Conservation (phyloP, 1,284 basidiomycete species). For the Sanghuangporus baumii region DNA sequence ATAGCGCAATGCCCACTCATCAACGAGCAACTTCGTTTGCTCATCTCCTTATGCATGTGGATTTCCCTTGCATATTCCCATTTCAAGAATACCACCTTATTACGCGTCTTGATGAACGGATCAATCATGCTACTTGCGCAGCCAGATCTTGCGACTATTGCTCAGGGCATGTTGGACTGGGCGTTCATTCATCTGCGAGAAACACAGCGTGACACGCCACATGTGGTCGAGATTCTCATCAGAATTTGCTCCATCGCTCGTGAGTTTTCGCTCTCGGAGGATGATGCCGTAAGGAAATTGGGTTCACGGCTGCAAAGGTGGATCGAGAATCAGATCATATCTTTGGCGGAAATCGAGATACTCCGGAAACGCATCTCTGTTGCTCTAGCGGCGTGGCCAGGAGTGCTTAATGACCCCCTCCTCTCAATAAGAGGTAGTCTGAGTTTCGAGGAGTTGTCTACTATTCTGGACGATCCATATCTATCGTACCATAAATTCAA, state of each 20-base stretch:
- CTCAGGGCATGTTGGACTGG: conserved; percentile 77
- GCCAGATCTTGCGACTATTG: conserved; percentile 59
- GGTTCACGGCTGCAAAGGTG: conserved; percentile 52
- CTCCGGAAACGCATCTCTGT: conserved; percentile 42
- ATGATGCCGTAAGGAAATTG: conserved; percentile 29
- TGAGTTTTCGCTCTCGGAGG: conserved; percentile 37
- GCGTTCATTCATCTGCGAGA: conserved; percentile 49
- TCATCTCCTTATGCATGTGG: conserved; percentile 73
- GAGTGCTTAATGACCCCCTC: conserved; percentile 44
- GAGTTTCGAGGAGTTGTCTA: conserved; percentile 41
- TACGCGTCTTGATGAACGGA: conserved; percentile 66
- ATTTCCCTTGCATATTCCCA: conserved; percentile 52
- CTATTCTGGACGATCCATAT: conserved; percentile 47
- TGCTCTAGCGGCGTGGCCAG: conserved; percentile 70
- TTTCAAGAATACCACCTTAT: conserved; percentile 52
- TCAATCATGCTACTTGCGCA: conserved; percentile 62
- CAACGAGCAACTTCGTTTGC: conserved; percentile 78
- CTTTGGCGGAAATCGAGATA: conserved; percentile 34
- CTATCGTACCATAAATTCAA: conserved; percentile 70
- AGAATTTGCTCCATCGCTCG: conserved; percentile 56
- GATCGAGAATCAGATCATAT: conserved; percentile 51
- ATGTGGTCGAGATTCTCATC: conserved; percentile 60
- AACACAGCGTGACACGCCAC: conserved; percentile 36
- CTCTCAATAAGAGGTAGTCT: conserved; percentile 39
- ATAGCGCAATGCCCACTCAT: conserved; percentile 71